phyloP scores from a whole-genome alignment of 2,329 filamentous ascomycete genomes.

The Aspergillus tanneri region DNA sequence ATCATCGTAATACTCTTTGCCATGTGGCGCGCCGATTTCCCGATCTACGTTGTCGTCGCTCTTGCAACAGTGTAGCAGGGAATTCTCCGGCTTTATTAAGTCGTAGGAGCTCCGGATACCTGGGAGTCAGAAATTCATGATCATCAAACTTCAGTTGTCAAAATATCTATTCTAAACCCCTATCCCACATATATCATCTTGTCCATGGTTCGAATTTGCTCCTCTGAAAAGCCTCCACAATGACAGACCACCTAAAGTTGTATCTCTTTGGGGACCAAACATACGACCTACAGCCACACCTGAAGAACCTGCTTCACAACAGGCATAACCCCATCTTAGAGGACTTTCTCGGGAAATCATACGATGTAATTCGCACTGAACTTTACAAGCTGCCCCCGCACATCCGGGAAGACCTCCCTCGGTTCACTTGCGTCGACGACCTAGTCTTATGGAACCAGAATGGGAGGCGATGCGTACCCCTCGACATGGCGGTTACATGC shows the following conservation, averaged over 20 bases:
- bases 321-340: constrained; percentile 8
- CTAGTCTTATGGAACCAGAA: constrained; percentile 7
- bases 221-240: background rate
- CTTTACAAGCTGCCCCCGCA: constrained; percentile 5
- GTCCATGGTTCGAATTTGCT: background rate
- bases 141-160: too few relatives aligned
- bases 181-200: too few relatives aligned
- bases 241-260: background rate
- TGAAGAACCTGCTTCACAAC: background rate
- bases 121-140: too few relatives aligned
- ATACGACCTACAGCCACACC: constrained; percentile 11
- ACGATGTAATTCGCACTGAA: constrained; percentile 11
- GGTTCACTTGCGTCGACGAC: constrained; percentile 10
- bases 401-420: constrained; percentile 3
- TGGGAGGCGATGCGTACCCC: constrained; percentile 1
- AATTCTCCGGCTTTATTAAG: too few relatives aligned
- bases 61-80: too few relatives aligned
- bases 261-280: constrained; percentile 24
- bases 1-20: too few relatives aligned
- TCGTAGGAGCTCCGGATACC: too few relatives aligned
- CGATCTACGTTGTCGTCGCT: too few relatives aligned
- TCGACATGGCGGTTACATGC: constrained; percentile 12
- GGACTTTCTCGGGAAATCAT: constrained; percentile 11
- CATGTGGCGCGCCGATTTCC: too few relatives aligned
- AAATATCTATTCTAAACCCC: too few relatives aligned